Conservation (phyloP, 176 grass and related monocot genomes). For the Chrysopogon serrulatus region DNA sequence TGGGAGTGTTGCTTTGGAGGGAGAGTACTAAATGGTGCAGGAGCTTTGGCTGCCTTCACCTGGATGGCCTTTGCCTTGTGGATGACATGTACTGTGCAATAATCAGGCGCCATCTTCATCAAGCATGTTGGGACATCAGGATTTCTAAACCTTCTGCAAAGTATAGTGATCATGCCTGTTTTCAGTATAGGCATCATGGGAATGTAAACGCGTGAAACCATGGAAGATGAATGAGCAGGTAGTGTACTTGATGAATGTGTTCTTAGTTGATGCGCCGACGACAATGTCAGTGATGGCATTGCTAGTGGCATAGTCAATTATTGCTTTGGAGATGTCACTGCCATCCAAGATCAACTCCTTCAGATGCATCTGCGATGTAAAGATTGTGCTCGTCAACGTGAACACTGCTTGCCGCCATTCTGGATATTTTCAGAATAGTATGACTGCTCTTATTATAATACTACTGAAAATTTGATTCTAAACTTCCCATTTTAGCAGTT, state of each 20-base stretch:
- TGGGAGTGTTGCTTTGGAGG: constrained; percentile 46
- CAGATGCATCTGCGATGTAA: constrained; percentile 63
- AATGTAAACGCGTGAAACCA: constrained; percentile 21
- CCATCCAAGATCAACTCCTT: constrained; percentile 80
- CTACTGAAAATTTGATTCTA: neutral
- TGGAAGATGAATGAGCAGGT: neutral
- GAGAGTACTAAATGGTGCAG: constrained; percentile 32
- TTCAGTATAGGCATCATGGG: constrained; percentile 32
- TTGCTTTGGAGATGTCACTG: constrained; percentile 66
- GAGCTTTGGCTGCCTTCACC: constrained; percentile 61
- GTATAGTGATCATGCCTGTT: constrained; percentile 16
- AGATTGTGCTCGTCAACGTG: neutral
- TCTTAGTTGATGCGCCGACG: constrained; percentile 57
- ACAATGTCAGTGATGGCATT: constrained; percentile 60
- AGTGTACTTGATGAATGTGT: constrained; percentile 59
- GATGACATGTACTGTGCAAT: constrained; percentile 87
- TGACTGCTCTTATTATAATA: neutral
- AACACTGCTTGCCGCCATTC: neutral
- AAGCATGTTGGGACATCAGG: constrained; percentile 77
- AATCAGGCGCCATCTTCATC: constrained; percentile 79
- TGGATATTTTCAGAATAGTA: constrained; percentile 3
- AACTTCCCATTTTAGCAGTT: neutral
- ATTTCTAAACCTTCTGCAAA: constrained; percentile 74
- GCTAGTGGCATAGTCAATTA: constrained; percentile 51
- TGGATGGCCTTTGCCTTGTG: constrained; percentile 70